Conservation (phyloP, 306 rosid species). For the Fragaria nilgerrensis region DNA sequence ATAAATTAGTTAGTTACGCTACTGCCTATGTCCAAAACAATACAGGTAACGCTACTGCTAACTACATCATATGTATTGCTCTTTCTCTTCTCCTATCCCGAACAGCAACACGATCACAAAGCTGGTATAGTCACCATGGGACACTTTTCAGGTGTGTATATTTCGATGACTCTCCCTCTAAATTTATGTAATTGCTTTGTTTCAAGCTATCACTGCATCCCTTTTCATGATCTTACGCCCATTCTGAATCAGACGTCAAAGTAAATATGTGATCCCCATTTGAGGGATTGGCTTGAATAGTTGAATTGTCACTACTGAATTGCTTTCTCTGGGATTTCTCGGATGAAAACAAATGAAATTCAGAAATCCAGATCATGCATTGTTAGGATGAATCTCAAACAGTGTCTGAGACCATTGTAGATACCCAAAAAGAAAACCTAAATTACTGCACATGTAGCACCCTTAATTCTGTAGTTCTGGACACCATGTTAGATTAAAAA, state of each 20-base stretch:
- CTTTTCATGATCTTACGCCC: neutral
- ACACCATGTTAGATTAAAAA: neutral
- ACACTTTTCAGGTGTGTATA: slow-evolving; percentile 8
- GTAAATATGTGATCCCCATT: slow-evolving; percentile 3
- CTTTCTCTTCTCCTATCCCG: too few species aligned
- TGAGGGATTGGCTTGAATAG: neutral
- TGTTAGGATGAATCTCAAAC: neutral
- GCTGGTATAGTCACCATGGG: neutral
- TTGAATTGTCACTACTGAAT: neutral
- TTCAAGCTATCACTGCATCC: neutral
- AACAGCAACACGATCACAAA: neutral
- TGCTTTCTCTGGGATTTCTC: neutral
- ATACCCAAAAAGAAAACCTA: neutral
- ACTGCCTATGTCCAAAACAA: neutral
- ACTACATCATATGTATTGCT: neutral
- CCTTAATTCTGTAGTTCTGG: neutral
- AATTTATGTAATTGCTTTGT: neutral
- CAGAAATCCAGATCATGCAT: neutral
- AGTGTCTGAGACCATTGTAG: neutral
- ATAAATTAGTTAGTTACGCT: neutral
- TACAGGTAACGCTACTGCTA: neutral
- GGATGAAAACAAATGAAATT: neutral
- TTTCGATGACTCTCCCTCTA: neutral
- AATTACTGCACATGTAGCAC: neutral
- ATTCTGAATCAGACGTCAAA: neutral